phyloP scores from a whole-genome alignment of 495 filamentous ascomycete genomes.

The Penicillium verhagenii region DNA sequence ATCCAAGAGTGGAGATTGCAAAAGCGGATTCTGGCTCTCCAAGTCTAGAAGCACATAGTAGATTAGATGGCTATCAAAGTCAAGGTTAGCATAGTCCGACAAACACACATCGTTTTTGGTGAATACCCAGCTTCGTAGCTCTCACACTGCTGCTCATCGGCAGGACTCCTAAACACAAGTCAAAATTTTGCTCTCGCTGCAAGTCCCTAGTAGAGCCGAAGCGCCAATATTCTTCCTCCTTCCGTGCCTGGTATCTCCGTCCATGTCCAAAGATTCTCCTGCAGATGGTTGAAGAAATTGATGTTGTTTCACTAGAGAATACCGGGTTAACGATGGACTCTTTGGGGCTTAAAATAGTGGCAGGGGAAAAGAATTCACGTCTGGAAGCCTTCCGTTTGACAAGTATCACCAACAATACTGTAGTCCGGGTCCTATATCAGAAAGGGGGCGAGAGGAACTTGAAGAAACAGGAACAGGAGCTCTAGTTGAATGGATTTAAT shows the following conservation, averaged over 20 bases:
- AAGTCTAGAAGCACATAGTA: slow-evolving; percentile 4
- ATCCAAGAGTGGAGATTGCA: slow-evolving; percentile 2
- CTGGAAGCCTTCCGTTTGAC: no score
- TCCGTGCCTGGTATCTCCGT: slow-evolving; percentile 4
- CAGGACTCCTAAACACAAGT: not conserved
- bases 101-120: not conserved
- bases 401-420: no score
- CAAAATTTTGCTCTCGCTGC: not conserved
- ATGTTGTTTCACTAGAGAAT: slow-evolving; percentile 13
- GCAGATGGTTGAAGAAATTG: slow-evolving; percentile 17
- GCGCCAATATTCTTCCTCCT: not conserved
- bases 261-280: slow-evolving; percentile 20
- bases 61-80: slow-evolving; percentile 1
- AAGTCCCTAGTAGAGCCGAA: not conserved
- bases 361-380: no score
- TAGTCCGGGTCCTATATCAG: no score
- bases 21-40: slow-evolving; percentile 5
- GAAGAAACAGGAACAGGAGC: no score
- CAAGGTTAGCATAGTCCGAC: not conserved
- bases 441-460: no score
- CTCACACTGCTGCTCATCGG: slow-evolving; percentile 26
- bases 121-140: slow-evolving; percentile 8
- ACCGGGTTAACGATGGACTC: no score
- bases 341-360: no score
- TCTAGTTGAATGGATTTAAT: no score